phyloP scores from a whole-genome alignment of 2,329 filamentous ascomycete genomes.

The Sporothrix pallida region DNA sequence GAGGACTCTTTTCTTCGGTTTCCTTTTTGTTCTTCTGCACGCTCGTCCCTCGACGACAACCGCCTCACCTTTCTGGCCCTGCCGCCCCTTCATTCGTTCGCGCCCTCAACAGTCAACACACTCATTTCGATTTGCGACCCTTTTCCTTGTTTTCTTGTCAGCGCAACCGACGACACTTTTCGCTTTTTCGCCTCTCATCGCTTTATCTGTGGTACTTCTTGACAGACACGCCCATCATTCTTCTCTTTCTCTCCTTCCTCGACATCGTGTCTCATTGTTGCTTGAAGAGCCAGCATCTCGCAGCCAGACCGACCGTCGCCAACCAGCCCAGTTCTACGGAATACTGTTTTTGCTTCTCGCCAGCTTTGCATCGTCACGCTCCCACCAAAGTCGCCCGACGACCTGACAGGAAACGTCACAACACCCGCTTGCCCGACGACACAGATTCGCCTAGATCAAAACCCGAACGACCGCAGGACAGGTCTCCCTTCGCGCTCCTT shows the following conservation, averaged over 20 bases:
- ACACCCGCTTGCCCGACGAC: not conserved
- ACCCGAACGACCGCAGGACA: constrained; percentile 3
- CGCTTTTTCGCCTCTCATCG: not conserved
- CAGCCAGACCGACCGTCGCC: not conserved
- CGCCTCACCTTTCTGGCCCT: constrained; percentile 24
- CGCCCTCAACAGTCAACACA: constrained; percentile 5
- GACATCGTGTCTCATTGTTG: not conserved
- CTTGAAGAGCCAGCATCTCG: constrained; percentile 9
- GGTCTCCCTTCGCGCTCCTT: not conserved
- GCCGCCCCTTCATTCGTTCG: constrained; percentile 21
- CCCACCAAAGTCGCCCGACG: not conserved
- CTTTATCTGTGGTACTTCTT: not conserved
- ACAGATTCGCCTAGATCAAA: not conserved
- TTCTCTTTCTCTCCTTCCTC: not conserved
- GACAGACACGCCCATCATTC: not conserved
- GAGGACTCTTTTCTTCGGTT: not conserved
- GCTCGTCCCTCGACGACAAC: constrained; percentile 17
- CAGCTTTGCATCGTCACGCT: not conserved
- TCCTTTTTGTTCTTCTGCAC: constrained; percentile 12
- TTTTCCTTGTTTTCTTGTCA: constrained; percentile 10
- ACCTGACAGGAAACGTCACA: not conserved
- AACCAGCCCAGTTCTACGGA: not conserved
- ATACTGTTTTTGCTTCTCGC: not conserved
- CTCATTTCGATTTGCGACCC: constrained; percentile 17
- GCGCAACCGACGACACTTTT: not conserved